Conservation (phyloP, 2,329 filamentous ascomycete species). For the Bipolaris gigantea region DNA sequence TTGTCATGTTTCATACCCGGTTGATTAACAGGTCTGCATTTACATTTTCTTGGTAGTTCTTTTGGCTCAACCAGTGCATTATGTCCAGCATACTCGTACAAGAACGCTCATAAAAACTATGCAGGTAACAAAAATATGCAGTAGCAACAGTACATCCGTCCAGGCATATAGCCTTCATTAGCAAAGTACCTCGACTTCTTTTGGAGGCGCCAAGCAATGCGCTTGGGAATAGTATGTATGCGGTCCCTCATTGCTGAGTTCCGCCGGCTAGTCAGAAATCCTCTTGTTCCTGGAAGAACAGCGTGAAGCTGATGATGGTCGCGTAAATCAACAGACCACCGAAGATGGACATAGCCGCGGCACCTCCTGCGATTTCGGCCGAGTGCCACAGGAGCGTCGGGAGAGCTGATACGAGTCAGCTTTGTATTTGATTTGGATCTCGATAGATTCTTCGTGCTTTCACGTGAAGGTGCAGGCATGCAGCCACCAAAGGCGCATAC, state of each 20-base stretch:
- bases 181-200: neutral
- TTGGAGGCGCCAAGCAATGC: neutral
- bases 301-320: slow-evolving; percentile 95
- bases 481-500: neutral
- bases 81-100: slow-evolving; percentile 27
- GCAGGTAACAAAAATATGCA: slow-evolving; percentile 14
- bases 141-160: neutral
- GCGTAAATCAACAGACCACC: slow-evolving; percentile 95
- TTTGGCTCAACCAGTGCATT: slow-evolving; percentile 7
- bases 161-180: neutral
- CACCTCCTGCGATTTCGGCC: slow-evolving; percentile 75
- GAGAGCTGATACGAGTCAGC: slow-evolving; percentile 63
- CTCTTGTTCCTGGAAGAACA: slow-evolving; percentile 98
- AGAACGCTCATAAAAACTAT: slow-evolving; percentile 29
- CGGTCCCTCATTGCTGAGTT: slow-evolving; percentile 21
- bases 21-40: neutral
- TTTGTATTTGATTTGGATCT: neutral
- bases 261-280: slow-evolving; percentile 69
- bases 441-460: neutral
- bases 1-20: neutral
- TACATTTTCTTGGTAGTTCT: neutral
- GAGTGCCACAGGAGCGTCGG: slow-evolving; percentile 87
- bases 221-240: slow-evolving; percentile 4
- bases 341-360: slow-evolving; percentile 93
- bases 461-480: neutral